Base-by-base conservation (phyloP, 495 filamentous ascomycete species). In the Stereocaulon alpinum region DNA sequence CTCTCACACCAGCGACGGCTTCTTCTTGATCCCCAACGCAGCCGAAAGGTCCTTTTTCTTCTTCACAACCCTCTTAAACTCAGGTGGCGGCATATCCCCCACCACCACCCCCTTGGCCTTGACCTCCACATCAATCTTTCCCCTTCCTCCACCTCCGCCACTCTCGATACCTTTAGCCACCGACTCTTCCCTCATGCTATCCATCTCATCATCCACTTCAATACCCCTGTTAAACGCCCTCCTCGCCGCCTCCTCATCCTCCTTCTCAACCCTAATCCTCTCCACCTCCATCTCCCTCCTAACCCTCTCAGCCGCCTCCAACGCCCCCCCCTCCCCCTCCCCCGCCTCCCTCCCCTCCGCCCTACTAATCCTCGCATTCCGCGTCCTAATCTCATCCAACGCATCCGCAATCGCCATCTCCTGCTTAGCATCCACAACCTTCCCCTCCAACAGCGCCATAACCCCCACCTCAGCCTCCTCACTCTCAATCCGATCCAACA, bases 401-500 rank as follows among this genome's bases (percentile, higher is more conserved):
- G 89, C 89, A 75, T 99, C 94, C 40, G 94, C 94, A 64, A 97
- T 87, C 50, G 85, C 87, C 94, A 99, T 97, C 75, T 97, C 94
- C 57, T 86, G 76, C 77, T 93, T 95, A n/a, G 90, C 89, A 70
- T 99, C 94, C 30, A 84, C 73, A 58, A 90, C 95, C 72, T 91
- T 91, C 55, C 81, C 79, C 70, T 91, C 88, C 62, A 92, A 68
- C 67, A 87, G 86, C 20, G 81, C 81, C 88, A 92, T 92, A 61
- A 83, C 83, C 66, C 88, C 84, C 20, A 77, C 66, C 64, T 81
- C 77, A 34, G 72, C 74, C 58, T 86, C 85, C 66, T 90, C 86
- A 55, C 79, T 67, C 74, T 96, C 89, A 29, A 98, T 72, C 56
- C 93, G 74, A 68, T 96, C 89, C 45, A 98, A 73, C 43, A 85